A percentile compares a stretch with the other conserved stretches of the same genome.
Conservation (phyloP, 768 basidiomycete species). For the Boletellus sp. region DNA sequence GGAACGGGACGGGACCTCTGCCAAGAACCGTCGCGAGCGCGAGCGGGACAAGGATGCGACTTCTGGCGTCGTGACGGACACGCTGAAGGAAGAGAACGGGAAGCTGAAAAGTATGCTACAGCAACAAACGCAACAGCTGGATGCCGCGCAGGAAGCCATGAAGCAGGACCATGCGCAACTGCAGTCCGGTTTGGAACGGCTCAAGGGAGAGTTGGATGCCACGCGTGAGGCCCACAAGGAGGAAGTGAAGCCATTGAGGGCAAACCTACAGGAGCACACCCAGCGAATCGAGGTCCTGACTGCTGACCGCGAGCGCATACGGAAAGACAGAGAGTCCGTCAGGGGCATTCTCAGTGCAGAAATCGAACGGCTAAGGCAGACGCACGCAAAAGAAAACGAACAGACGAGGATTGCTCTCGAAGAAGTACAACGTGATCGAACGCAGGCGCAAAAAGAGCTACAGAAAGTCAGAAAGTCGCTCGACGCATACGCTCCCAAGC, state of each 20-base stretch:
- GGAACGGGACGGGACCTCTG: slow-evolving; percentile 13
- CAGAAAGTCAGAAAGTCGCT: slow-evolving; percentile 18
- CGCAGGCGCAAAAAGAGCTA: slow-evolving; percentile 21
- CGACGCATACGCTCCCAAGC: slow-evolving; percentile 12
- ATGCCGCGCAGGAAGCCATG: slow-evolving; percentile 6
- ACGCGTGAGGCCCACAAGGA: slow-evolving; percentile 5
- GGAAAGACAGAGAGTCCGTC: slow-evolving; percentile 23
- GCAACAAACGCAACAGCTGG: slow-evolving; percentile 16
- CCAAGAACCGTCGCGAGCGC: slow-evolving; percentile 15
- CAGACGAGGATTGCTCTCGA: slow-evolving; percentile 21
- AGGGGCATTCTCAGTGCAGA: slow-evolving; percentile 15
- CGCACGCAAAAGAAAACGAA: slow-evolving; percentile 13
- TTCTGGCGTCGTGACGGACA: not conserved
- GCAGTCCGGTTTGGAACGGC: slow-evolving; percentile 8
- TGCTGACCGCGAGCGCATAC: slow-evolving; percentile 23
- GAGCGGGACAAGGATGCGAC: slow-evolving; percentile 14
- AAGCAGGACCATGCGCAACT: slow-evolving; percentile 10
- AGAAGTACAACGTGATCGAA: slow-evolving; percentile 21
- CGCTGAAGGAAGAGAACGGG: slow-evolving; percentile 23
- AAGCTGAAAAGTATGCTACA: slow-evolving; percentile 20
- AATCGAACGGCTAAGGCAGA: slow-evolving; percentile 19
- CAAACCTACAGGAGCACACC: slow-evolving; percentile 16
- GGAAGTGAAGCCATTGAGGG: slow-evolving; percentile 17
- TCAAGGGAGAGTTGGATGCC: slow-evolving; percentile 12
- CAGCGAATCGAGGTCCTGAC: slow-evolving; percentile 19